Base-by-base conservation (phyloP, 768 basidiomycete species). In the Russula virescens region DNA sequence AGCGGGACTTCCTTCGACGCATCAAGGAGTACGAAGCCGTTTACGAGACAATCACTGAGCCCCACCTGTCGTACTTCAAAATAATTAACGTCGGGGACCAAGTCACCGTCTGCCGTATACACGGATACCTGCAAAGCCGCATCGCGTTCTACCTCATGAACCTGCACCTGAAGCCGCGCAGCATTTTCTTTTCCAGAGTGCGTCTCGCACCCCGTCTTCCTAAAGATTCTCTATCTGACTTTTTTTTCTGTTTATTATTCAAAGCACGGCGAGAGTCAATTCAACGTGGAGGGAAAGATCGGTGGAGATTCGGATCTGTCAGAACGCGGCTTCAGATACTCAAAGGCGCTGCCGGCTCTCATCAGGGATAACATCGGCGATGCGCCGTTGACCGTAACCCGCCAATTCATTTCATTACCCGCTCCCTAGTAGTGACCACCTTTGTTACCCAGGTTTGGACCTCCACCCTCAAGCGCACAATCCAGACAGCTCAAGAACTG, bases 121-220 rank as follows among this genome's bases (percentile, higher is more conserved):
- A 95, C 70, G 95, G 95, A 16, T 99, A 99, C 71, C 76, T 99
- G 63, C 93, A 95, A 71, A 94, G 92, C 80, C 88, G 97, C 40
- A 94, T 99, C 67, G 96, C 94, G 21, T 99, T 96, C 76, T 99
- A 95, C 75, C 80, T 99, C 58, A 98, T 98, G 95, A 98, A 98
- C 73, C 74, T 98, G 69, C 97, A 99, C 74, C 78, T 99, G 68
- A 97, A 97, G 69, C 96, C 97, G 7, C 82, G 97, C 61, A 93
- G 88, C 72, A 98, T 99, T 64, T 99, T 94, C 75, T 83, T 99
- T 63, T 98, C 97, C 5, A 77, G 97, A 69, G 96, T 98, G 70
- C 69, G 87, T 54, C 6, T 11, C 42, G 34, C 26, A n/a, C 19
- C 50, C 18, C 35, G 45, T 62, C 54, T 42, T 19, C 42, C 40